Evolutionary conservation across 805 yeast genomes (phyloP).

Genomic region (Candida sonorensis): DNA sequence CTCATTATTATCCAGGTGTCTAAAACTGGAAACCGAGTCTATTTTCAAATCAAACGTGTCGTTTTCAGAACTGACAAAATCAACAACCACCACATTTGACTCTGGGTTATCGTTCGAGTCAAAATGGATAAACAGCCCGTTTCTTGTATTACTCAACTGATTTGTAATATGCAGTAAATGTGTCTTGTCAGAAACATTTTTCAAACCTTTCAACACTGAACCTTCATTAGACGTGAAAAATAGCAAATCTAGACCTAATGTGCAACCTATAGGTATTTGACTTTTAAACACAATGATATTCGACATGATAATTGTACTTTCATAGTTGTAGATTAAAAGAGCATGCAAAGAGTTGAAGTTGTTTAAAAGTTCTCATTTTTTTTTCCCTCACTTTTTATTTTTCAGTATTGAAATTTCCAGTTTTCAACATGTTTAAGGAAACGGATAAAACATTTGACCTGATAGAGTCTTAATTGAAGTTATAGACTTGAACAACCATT

Average conservation of each 20-base stretch:
- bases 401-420: no score
- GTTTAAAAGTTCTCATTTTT: no score
- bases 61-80: no score
- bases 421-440: no score
- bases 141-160: slow-evolving; percentile 28
- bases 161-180: slow-evolving; percentile 51
- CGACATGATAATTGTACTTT: slow-evolving; percentile 3
- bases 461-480: no score
- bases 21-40: no score
- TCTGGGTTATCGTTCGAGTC: slow-evolving; percentile 21
- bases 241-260: slow-evolving; percentile 20
- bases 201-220: slow-evolving; percentile 46
- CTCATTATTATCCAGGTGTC: no score
- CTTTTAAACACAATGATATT: slow-evolving; percentile 8
- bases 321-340: no score
- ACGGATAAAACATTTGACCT: neutral
- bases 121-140: slow-evolving; percentile 34
- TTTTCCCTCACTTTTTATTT: no score
- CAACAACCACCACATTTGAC: slow-evolving; percentile 5
- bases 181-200: slow-evolving; percentile 40
- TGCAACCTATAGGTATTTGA: slow-evolving; percentile 8
- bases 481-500: no score
- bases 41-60: no score
- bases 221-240: no score
- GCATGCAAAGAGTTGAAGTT: neutral